Evolutionary conservation across 2,329 filamentous ascomycete genomes (phyloP), one percentile per base, ranked within the genome.

Genomic region (Stachybotrys elegans): DNA sequence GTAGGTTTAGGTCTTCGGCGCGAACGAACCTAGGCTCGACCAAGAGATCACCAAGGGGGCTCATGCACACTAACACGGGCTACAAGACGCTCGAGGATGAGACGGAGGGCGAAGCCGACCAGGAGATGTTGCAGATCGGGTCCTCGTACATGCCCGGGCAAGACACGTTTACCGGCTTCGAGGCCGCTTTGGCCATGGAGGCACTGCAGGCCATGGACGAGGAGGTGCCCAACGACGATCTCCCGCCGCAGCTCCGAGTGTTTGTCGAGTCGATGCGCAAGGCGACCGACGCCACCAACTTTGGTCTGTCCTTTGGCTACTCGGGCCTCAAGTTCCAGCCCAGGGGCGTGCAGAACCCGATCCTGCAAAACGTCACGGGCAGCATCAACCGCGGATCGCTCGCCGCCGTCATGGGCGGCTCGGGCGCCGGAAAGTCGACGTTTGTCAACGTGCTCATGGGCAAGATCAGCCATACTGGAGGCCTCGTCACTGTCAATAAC

Each of bases 371-470:
- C 12, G 71, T 81, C 6, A 78, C 74, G 1, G 78, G 77, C 0
- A 69, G 65, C 5, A 79, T 81, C 52, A 63, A 75, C 17, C 65
- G 69, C 11, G 77, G 77, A 0, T 70, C 71, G 5, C 66, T 80
- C n/a, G 75, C 72, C 27, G 77, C 75, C 9, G 67, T 81, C n/a
- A 79, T 80, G 75, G 76, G 77, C 6, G 75, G 75, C 6, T 77
- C 72, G 2, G 76, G 77, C n/a, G 76, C 76, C 1, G 77, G 77
- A 22, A 81, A 80, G 56, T 75, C 73, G 16, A 81, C 77, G 0
- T 79, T 81, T 47, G 67, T 81, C 23, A 81, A 80, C 44, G 73
- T 79, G 21, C 65, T 81, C n/a, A 80, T 80, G 76, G 78, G 78
- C 12, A 80, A 81, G 57, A 67, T 63, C 1, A 67, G 61, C 25